Base-by-base conservation (phyloP, 768 basidiomycete genomes). In the Podaxis pistillaris region DNA sequence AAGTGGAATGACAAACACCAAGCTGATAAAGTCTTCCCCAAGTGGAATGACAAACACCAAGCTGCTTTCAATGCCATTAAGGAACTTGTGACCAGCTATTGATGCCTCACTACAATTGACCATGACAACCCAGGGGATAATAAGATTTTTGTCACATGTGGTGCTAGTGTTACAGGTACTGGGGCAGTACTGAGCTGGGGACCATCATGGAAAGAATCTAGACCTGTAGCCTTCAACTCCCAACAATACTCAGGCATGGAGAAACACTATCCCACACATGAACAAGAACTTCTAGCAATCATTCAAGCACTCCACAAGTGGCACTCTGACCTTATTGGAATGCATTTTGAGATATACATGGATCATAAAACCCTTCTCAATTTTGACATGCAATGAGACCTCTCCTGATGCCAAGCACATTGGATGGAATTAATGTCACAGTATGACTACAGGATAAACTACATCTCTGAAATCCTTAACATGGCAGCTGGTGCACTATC, bases 221-320 rank as follows among this genome's bases (percentile, higher is more conserved):
- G 74, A 1, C 79, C 78, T 1, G 75, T 76, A 46, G 64, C 72
- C 47, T 70, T 72, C 62, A 62, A 77, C 63, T 81, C 65, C 1
- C 41, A 44, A 54, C 37, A 56, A 65, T 62, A 7, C 69, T 73
- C 24, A 72, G 67, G 38, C 64, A 70, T 76, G 0, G 66, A 70
- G 44, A 46, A 12, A 19, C 76, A 78, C 56, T 81, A 80, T 55
- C 75, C 75, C 0, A 69, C 72, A 0, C 78, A 79, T 58, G 70
- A 80, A 58, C 73, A 76, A 60, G 78, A 80, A 64, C 57, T 79
- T 0, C 59, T 78, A 0, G 75, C 76, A 0, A 76, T 82, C 15
- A 68, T 81, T 0, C 54, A 69, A 0, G 75, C 75, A 0, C 60
- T 75, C 0, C 47, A 65, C 7, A 69, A 71, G 24, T 78, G 73